phyloP scores from a whole-genome alignment of 2,329 filamentous ascomycete species.

The Cladobotryum mycophilum region DNA sequence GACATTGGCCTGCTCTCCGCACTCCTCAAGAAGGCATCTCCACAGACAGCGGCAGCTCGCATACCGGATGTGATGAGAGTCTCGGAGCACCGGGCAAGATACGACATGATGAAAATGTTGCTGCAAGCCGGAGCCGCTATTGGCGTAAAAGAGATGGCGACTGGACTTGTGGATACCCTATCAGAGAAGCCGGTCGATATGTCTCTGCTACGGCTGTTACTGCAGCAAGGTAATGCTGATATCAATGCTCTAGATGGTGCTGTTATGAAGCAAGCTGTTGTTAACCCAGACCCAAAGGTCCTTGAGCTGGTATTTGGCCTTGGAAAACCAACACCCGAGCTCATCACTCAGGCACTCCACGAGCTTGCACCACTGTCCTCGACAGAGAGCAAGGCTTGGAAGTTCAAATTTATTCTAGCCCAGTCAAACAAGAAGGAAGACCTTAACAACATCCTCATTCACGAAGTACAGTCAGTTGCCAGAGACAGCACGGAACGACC shows the following conservation, averaged over 20 bases:
- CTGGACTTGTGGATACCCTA: conserved; percentile 37
- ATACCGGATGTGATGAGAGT: conserved; percentile 43
- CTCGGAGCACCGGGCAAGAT: conserved; percentile 35
- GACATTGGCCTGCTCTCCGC: conserved; percentile 41
- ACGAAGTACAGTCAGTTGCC: conserved; percentile 44
- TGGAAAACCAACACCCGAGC: conserved; percentile 38
- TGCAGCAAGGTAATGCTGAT: conserved; percentile 47
- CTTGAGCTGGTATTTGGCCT: conserved; percentile 41
- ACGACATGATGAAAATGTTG: conserved; percentile 42
- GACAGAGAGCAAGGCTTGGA: conserved; percentile 40
- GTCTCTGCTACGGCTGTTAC: conserved; percentile 40
- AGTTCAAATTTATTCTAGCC: conserved; percentile 42
- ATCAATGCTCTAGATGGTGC: conserved; percentile 43
- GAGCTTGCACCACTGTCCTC: conserved; percentile 38
- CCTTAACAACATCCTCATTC: conserved; percentile 40
- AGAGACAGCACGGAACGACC: conserved; percentile 31
- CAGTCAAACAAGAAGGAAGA: conserved; percentile 37
- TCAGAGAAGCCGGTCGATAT: conserved; percentile 43
- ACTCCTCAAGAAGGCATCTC: conserved; percentile 40
- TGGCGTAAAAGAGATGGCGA: conserved; percentile 36
- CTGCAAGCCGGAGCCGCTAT: conserved; percentile 39
- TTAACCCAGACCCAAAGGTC: conserved; percentile 41
- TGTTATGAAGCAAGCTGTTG: conserved; percentile 35
- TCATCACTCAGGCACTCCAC: conserved; percentile 37
- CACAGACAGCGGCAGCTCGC: conserved; percentile 41